Base-by-base conservation (phyloP, 2,329 filamentous ascomycete species). In the Microsporum audouinii region DNA sequence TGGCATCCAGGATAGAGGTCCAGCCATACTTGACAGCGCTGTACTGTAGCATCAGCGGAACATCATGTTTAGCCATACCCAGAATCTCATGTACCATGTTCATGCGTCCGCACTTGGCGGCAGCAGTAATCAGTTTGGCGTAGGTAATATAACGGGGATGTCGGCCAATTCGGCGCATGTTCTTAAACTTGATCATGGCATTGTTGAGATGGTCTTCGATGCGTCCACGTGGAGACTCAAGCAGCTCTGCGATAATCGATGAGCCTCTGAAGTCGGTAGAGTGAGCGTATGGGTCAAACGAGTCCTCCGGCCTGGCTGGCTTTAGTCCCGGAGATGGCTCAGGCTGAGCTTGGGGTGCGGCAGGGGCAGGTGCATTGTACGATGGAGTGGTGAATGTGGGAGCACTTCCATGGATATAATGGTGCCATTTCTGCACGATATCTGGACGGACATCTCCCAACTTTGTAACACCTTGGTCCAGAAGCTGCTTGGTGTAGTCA, bases 141-240 rank as follows among this genome's bases (percentile, higher is more conserved):
- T 97, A 96, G 0, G 91, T 96, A 73, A 96, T 94, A 77, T 97
- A 97, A 63, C 92, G 86, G 59, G 92, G 91, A 72, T 96, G 91
- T 71, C 91, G 87, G 65, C 92, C 91, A 70, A 89, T 84, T 62
- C 91, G 89, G 65, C 94, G 91, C 79, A 96, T 96, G 76, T 95
- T 96, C 72, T 87, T 88, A 76, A 97, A 89, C 67, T 90, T 88
- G 65, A 80, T 81, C 64, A 97, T 77, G 39, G 91, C 89, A 65
- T 96, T 90, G 65, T 87, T 87, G 63, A 96, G 80, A 66, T 87
- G 85, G 59, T 85, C 82, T 27, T 85, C 86, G 66, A 86, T 84
- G 62, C 88, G 85, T 57, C 87, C 88, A 68, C 86, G 85, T 43
- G 84, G 82, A 68, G 87, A 89, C 77, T 97, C 92, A 27, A 97